Conservation (phyloP, 257 asterid species). For the Buddleja alternifolia region DNA sequence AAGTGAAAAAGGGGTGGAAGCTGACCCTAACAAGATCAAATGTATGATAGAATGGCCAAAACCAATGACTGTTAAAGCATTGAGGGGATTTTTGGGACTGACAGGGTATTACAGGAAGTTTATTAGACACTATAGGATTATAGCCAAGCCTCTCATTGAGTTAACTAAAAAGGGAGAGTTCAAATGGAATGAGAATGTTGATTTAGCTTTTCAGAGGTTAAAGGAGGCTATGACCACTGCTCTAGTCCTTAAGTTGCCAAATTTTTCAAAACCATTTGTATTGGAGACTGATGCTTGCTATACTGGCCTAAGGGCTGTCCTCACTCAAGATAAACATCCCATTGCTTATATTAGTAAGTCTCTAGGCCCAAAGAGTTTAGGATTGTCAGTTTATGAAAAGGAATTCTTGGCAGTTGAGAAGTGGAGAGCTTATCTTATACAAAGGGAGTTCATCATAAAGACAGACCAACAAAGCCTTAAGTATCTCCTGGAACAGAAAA, state of each 20-base stretch:
- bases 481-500: background rate
- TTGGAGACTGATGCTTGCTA: no score
- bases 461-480: background rate
- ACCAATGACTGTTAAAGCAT: background rate
- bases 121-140: no score
- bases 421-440: background rate
- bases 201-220: background rate
- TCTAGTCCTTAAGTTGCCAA: background rate
- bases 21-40: background rate
- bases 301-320: no score
- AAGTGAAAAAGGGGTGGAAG: background rate
- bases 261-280: background rate
- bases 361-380: background rate
- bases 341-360: no score
- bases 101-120: no score
- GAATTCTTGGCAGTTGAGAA: background rate
- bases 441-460: background rate
- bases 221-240: background rate
- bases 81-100: background rate
- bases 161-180: no score
- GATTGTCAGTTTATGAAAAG: background rate
- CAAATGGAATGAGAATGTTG: no score
- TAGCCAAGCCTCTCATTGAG: no score
- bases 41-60: background rate
- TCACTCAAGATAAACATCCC: no score